Conservation (phyloP, 371 early-diverging fungal genomes). For the Mortierella sp. region DNA sequence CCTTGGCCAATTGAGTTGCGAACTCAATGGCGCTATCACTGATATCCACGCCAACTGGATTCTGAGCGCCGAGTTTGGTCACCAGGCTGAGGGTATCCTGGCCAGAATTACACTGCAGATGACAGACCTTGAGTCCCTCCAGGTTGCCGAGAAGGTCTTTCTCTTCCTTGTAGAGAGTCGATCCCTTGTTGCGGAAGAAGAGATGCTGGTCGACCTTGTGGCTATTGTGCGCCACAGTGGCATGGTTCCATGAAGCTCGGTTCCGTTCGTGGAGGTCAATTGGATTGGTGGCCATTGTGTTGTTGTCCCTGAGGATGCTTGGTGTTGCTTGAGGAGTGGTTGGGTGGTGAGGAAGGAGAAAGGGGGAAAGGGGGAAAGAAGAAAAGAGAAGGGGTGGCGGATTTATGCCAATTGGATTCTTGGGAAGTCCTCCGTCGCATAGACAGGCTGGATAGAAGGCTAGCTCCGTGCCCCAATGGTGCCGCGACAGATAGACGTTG, state of each 20-base stretch:
- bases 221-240: slow-evolving; percentile 43
- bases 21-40: slow-evolving; percentile 47
- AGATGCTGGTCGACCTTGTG: slow-evolving; percentile 49
- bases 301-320: no score
- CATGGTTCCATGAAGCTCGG: slow-evolving; percentile 50
- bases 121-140: slow-evolving; percentile 41
- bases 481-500: no score
- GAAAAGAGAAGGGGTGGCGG: no score
- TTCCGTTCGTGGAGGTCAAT: slow-evolving; percentile 33
- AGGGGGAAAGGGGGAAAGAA: no score
- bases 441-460: no score
- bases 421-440: no score
- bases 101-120: slow-evolving; percentile 51
- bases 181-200: slow-evolving; percentile 45
- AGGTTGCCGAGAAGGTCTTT: slow-evolving; percentile 42
- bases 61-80: slow-evolving; percentile 30
- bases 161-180: slow-evolving; percentile 47
- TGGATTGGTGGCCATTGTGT: slow-evolving; percentile 8
- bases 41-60: slow-evolving; percentile 50
- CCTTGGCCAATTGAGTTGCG: slow-evolving; percentile 35
- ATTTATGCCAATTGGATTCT: no score
- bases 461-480: no score
- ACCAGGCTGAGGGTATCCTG: slow-evolving; percentile 51
- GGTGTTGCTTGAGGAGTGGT: no score
- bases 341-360: no score